phyloP scores from a whole-genome alignment of 2,329 filamentous ascomycete species.

The Pestalotiopsis fici region DNA sequence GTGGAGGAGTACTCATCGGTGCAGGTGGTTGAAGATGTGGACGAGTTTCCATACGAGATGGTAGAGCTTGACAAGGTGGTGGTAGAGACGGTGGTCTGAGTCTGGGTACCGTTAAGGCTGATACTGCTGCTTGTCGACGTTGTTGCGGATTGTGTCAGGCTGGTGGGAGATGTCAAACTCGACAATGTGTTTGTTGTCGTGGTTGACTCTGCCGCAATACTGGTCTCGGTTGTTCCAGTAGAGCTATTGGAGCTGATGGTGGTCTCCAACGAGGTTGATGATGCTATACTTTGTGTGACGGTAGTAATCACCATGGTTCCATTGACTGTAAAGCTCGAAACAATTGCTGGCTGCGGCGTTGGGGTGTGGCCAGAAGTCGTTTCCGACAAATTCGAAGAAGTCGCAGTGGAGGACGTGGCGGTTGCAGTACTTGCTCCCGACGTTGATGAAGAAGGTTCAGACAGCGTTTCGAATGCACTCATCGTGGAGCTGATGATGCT shows the following conservation, averaged over 20 bases:
- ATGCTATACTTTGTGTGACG: background rate
- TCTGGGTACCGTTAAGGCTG: background rate
- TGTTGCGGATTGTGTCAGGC: background rate
- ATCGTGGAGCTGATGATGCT: background rate
- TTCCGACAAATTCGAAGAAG: background rate
- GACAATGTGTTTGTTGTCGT: background rate
- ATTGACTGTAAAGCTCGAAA: background rate
- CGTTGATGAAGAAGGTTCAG: background rate
- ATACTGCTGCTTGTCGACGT: background rate
- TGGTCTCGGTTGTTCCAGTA: background rate
- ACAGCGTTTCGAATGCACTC: background rate
- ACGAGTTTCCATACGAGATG: background rate
- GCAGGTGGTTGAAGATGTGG: slow-evolving; percentile 17
- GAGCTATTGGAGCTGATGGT: background rate
- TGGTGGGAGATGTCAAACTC: background rate
- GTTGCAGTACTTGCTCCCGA: background rate
- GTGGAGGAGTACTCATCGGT: slow-evolving; percentile 15
- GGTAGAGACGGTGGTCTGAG: background rate
- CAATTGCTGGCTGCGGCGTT: background rate
- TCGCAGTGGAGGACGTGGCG: background rate
- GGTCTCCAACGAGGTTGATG: background rate
- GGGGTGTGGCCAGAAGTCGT: background rate
- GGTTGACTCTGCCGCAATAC: background rate
- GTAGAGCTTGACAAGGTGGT: background rate
- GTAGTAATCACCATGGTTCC: slow-evolving; percentile 6